Evolutionary conservation across 2,329 filamentous ascomycete genomes (phyloP).

Genomic region (Cladorrhinum sp.): DNA sequence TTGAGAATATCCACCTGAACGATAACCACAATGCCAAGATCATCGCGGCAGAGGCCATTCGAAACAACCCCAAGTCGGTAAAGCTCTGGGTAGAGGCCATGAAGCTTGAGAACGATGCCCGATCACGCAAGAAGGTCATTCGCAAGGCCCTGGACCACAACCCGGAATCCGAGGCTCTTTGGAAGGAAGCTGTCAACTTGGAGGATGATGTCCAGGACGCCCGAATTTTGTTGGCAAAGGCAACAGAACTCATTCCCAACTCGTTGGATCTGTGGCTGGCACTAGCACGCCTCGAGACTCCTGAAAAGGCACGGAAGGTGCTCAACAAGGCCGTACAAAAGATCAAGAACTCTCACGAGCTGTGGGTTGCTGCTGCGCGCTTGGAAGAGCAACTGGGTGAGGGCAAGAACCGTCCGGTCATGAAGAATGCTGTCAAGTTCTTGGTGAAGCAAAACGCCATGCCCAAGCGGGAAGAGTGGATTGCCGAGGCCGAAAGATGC

Average conservation of each 20-base stretch:
- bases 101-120: conserved; percentile 77
- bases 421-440: conserved; percentile 89
- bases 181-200: conserved; percentile 95
- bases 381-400: conserved; percentile 85
- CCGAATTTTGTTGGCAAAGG: conserved; percentile 83
- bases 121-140: conserved; percentile 89
- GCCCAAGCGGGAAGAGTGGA: conserved; percentile 97
- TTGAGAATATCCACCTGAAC: conserved; percentile 92
- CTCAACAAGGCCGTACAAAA: conserved; percentile 94
- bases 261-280: conserved; percentile 96
- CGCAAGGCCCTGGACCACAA: conserved; percentile 89
- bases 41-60: conserved; percentile 89
- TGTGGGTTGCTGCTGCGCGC: conserved; percentile 93
- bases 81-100: conserved; percentile 94
- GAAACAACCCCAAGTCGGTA: conserved; percentile 84
- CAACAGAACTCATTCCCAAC: conserved; percentile 89
- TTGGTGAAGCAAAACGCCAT: conserved; percentile 90
- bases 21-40: conserved; percentile 92
- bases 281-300: conserved; percentile 81
- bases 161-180: conserved; percentile 91
- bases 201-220: conserved; percentile 90
- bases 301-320: conserved; percentile 90
- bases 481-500: conserved; percentile 88
- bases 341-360: conserved; percentile 86
- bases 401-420: conserved; percentile 78